Conservation (phyloP, 1,139 yeast species). For the Scheffersomyces cryptocercus region DNA sequence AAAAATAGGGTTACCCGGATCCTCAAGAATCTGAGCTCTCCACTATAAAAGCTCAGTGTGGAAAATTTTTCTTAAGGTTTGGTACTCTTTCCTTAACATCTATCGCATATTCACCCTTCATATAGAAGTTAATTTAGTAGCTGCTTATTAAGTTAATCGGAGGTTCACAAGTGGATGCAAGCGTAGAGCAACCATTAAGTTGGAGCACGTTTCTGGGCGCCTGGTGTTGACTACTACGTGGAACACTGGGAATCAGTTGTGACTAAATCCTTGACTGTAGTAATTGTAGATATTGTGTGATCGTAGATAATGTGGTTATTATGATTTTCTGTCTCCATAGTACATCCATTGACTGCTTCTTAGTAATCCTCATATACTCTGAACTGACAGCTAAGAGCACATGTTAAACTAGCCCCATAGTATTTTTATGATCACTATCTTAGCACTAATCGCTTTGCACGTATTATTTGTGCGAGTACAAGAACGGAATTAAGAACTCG, state of each 20-base stretch:
- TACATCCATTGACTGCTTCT: too few relatives aligned
- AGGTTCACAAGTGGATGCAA: conserved; percentile 23
- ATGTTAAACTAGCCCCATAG: too few relatives aligned
- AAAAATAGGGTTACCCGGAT: conserved; percentile 2
- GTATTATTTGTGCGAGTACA: too few relatives aligned
- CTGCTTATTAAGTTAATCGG: conserved; percentile 17
- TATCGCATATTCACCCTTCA: conserved; percentile 48
- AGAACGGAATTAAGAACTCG: too few relatives aligned
- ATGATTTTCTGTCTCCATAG: background rate
- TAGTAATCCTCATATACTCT: too few relatives aligned
- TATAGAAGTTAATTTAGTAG: conserved; percentile 21
- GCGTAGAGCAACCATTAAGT: conserved; percentile 41
- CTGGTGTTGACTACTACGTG: conserved; percentile 50
- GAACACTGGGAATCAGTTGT: conserved; percentile 60
- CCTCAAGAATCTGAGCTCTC: background rate
- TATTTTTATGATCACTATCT: too few relatives aligned
- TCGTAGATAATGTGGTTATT: background rate
- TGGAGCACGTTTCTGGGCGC: conserved; percentile 63
- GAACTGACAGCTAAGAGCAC: too few relatives aligned
- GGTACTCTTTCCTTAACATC: conserved; percentile 33
- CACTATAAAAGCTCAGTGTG: background rate
- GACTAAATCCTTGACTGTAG: conserved; percentile 34
- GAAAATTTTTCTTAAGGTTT: background rate
- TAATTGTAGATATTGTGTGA: background rate
- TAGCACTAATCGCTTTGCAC: too few relatives aligned